Evolutionary conservation across 2,329 filamentous ascomycete species (phyloP).

Genomic region (Apiospora kogelbergensis): DNA sequence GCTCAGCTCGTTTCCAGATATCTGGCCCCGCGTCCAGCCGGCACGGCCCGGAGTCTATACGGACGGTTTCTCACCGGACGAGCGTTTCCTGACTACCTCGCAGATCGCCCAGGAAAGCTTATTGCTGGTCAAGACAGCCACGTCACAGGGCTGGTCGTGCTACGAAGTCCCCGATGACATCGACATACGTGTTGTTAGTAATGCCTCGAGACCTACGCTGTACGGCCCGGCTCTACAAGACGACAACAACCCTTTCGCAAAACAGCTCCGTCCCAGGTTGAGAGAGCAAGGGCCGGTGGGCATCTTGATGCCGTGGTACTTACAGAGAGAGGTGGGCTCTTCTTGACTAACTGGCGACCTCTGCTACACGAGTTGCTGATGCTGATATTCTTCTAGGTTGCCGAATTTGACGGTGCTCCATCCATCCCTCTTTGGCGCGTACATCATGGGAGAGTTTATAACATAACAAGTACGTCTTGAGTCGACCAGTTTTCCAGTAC

Average conservation of each 20-base stretch:
- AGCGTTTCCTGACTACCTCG: not conserved
- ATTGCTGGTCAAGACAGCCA: not conserved
- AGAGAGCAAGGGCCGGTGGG: not conserved
- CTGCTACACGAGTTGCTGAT: not conserved
- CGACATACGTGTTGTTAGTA: not conserved
- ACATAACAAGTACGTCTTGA: not conserved
- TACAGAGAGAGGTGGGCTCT: not conserved
- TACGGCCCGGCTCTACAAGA: not conserved
- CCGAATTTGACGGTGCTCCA: not conserved
- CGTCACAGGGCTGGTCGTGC: not conserved
- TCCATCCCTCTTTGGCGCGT: not conserved
- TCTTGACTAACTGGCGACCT: not conserved
- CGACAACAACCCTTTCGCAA: too few relatives aligned
- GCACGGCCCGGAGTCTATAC: not conserved
- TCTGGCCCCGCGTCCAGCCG: too few relatives aligned
- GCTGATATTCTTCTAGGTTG: not conserved
- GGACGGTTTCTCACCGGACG: not conserved
- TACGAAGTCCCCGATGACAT: not conserved
- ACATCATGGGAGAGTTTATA: not conserved
- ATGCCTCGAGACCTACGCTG: not conserved
- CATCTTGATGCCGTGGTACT: not conserved
- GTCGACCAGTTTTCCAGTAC: too few relatives aligned
- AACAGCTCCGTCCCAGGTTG: not conserved
- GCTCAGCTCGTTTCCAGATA: not conserved
- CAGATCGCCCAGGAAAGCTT: not conserved